Evolutionary conservation across 2,329 filamentous ascomycete species (phyloP).

Genomic region (Penicillium hesseltinei): DNA sequence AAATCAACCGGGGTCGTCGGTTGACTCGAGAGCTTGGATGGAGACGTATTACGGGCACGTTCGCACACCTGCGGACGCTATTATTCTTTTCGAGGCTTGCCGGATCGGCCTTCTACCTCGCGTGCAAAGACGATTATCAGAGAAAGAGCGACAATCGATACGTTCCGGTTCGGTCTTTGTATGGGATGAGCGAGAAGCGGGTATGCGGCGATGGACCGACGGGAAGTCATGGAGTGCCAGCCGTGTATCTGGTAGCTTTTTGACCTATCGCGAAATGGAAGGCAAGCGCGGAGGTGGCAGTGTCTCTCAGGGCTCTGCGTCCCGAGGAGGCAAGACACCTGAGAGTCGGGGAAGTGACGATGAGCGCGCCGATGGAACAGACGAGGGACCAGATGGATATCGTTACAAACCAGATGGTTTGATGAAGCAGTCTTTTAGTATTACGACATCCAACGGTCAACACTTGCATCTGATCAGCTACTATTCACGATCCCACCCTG

Average conservation of each 20-base stretch:
- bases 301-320: constrained; percentile 60
- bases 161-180: constrained; percentile 96
- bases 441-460: constrained; percentile 84
- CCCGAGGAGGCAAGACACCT: constrained; percentile 69
- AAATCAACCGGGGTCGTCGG: constrained; percentile 16
- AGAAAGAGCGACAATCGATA: constrained; percentile 96
- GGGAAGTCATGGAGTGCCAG: constrained; percentile 99
- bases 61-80: constrained; percentile 92
- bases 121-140: constrained; percentile 87
- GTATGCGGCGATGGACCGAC: constrained; percentile 98
- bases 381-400: constrained; percentile 80
- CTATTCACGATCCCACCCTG: constrained; percentile 77
- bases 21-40: constrained; percentile 56
- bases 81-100: constrained; percentile 98
- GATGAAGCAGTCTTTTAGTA: constrained; percentile 99
- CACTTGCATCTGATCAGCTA: constrained; percentile 98
- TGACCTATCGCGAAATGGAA: constrained; percentile 98
- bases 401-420: constrained; percentile 93
- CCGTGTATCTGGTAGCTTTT: constrained; percentile 92
- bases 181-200: constrained; percentile 98
- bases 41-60: constrained; percentile 96
- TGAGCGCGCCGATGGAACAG: constrained; percentile 67
- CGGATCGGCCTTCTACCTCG: constrained; percentile 82
- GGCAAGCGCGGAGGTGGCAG: constrained; percentile 81
- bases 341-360: constrained; percentile 83